Conservation (phyloP, 192 early-diverging fungal species). For the Coemansia reversa region DNA sequence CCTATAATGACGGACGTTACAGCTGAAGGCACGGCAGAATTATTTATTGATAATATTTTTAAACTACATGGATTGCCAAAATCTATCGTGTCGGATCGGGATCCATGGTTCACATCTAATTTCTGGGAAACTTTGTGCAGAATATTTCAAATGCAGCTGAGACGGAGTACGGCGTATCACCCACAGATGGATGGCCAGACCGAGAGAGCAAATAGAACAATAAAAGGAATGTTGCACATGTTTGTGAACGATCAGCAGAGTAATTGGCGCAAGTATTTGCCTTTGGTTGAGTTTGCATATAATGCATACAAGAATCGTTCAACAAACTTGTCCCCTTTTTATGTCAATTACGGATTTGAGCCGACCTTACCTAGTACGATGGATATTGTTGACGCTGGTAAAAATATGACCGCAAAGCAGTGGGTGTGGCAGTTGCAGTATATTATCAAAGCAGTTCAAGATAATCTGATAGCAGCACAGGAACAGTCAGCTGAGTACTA, state of each 20-base stretch:
- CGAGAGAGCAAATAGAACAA: constrained; percentile 32
- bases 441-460: not conserved
- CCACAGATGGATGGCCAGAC: constrained; percentile 10
- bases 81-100: too few relatives aligned
- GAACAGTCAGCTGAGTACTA: constrained; percentile 1
- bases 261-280: constrained; percentile 51
- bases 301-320: constrained; percentile 30
- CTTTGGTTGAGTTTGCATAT: constrained; percentile 53
- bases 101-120: constrained; percentile 8
- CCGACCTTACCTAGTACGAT: constrained; percentile 3
- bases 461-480: not conserved
- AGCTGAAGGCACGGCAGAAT: not conserved
- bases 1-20: not conserved
- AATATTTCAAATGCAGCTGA: constrained; percentile 22
- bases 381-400: not conserved
- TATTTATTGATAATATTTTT: constrained; percentile 3
- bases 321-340: not conserved
- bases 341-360: constrained; percentile 10
- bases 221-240: constrained; percentile 42
- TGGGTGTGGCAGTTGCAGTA: not conserved
- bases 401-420: not conserved
- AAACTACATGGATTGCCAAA: constrained; percentile 8
- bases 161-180: constrained; percentile 46
- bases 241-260: constrained; percentile 38
- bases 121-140: constrained; percentile 17